A percentile compares a stretch with the other conserved stretches of the same genome.
These are phyloP conservation scores for Sporothrix globosa DNA, from an alignment of 2,329 filamentous ascomycete species.

Conservation along the genomic window DNA sequence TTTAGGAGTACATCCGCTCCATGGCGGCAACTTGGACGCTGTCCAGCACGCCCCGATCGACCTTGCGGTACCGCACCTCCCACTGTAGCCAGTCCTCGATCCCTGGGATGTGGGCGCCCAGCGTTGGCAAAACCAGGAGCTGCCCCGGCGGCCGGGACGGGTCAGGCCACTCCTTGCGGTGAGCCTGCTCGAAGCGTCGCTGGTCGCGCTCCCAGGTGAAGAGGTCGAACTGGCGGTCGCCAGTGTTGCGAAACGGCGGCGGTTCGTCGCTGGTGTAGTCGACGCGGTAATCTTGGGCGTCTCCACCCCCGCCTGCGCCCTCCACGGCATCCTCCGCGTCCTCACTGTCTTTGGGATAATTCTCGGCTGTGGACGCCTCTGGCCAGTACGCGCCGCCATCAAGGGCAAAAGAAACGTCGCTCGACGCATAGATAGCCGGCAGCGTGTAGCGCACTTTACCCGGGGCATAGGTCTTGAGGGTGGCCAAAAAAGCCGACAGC, in stretches of 20 bases:
- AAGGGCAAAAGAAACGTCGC: conserved; percentile 42
- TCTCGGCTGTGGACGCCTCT: neutral
- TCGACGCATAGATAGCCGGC: conserved; percentile 56
- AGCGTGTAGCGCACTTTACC: conserved; percentile 60
- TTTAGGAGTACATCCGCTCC: neutral
- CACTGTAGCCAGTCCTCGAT: conserved; percentile 55
- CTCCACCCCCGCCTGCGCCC: neutral
- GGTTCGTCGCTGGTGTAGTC: neutral
- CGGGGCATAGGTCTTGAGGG: conserved; percentile 56
- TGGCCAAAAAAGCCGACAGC: conserved; percentile 43
- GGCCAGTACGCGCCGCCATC: neutral
- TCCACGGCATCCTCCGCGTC: neutral
- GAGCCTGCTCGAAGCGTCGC: conserved; percentile 2
- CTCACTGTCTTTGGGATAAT: neutral
- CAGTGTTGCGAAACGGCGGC: neutral
- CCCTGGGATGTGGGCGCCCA: conserved; percentile 53
- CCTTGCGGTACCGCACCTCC: conserved; percentile 55
- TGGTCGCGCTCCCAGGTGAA: conserved; percentile 33
- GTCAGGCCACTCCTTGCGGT: neutral
- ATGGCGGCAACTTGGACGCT: conserved; percentile 5
- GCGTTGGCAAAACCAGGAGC: conserved; percentile 57
- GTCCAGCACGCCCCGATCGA: conserved; percentile 49
- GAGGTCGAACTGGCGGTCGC: neutral
- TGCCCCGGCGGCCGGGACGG: conserved; percentile 40
- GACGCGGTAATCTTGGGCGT: neutral